Percentiles rank a stretch among this genome's conserved stretches.
Evolutionary conservation across 2,329 filamentous ascomycete genomes (phyloP).

Genomic region (Aspergillus texensis): DNA sequence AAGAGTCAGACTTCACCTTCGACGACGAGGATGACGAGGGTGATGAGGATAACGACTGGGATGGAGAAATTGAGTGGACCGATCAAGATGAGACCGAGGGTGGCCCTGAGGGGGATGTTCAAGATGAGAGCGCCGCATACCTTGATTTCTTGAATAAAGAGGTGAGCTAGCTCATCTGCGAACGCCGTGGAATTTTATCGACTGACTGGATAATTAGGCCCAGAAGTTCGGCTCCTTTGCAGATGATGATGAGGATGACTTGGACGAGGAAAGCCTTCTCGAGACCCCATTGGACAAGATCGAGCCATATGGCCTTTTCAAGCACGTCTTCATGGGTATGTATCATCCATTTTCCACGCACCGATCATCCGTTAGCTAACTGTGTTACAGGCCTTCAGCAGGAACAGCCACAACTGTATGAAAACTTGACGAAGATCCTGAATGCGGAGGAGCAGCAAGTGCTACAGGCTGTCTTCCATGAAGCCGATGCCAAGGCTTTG

Average conservation of each 20-base stretch:
- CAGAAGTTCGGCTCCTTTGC: constrained; percentile 77
- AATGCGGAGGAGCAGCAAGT: constrained; percentile 78
- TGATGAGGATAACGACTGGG: constrained; percentile 83
- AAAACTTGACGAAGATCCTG: constrained; percentile 75
- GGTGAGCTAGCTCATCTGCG: constrained; percentile 48
- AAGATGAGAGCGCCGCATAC: constrained; percentile 92
- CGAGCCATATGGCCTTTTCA: constrained; percentile 91
- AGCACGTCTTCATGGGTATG: constrained; percentile 78
- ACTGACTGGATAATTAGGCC: constrained; percentile 55
- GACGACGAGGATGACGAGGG: constrained; percentile 75
- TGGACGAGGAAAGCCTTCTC: constrained; percentile 88
- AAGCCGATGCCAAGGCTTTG: constrained; percentile 62
- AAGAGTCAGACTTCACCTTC: constrained; percentile 78
- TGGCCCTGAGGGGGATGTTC: constrained; percentile 64
- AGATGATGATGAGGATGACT: constrained; percentile 83
- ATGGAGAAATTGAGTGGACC: constrained; percentile 70
- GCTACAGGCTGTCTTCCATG: constrained; percentile 75
- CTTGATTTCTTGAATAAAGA: constrained; percentile 95
- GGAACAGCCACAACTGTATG: constrained; percentile 87
- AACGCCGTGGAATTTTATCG: constrained; percentile 4
- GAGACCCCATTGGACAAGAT: constrained; percentile 95
- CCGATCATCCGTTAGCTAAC: constrained; percentile 31
- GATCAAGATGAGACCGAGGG: constrained; percentile 66
- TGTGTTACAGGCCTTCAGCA: constrained; percentile 72
- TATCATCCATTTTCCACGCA: constrained; percentile 35